Conservation (phyloP, 1,284 basidiomycete genomes). For the Athelia psychrophila region DNA sequence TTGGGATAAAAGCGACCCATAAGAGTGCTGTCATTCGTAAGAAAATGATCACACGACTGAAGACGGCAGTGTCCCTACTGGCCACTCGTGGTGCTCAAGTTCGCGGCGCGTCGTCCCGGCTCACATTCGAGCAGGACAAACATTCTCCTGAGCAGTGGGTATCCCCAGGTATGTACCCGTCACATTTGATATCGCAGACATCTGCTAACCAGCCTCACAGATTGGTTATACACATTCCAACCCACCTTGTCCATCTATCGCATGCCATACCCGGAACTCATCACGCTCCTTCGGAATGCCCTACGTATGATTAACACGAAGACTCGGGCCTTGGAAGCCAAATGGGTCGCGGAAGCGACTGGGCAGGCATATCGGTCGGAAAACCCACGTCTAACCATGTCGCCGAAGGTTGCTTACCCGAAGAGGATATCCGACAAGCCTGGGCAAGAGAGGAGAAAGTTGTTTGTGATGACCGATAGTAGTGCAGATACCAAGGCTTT, state of each 20-base stretch:
- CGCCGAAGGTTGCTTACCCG: no score
- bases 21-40: constrained; percentile 13
- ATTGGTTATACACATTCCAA: constrained; percentile 43
- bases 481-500: no score
- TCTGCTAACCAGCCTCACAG: constrained; percentile 18
- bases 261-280: constrained; percentile 40
- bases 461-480: no score
- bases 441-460: no score
- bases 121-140: constrained; percentile 5
- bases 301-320: neutral
- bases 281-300: constrained; percentile 26
- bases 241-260: constrained; percentile 35
- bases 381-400: no score
- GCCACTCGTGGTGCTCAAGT: constrained; percentile 36
- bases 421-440: no score
- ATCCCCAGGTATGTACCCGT: constrained; percentile 29
- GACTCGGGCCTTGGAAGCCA: neutral
- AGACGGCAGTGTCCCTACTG: constrained; percentile 36
- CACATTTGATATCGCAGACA: neutral
- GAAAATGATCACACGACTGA: constrained; percentile 29
- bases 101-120: constrained; percentile 5
- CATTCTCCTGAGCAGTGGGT: constrained; percentile 25
- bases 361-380: no score
- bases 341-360: neutral
- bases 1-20: constrained; percentile 13